These are phyloP conservation scores for Backusella macrospora DNA, from an alignment of 192 early-diverging fungal genomes.

Conservation along the genomic window DNA sequence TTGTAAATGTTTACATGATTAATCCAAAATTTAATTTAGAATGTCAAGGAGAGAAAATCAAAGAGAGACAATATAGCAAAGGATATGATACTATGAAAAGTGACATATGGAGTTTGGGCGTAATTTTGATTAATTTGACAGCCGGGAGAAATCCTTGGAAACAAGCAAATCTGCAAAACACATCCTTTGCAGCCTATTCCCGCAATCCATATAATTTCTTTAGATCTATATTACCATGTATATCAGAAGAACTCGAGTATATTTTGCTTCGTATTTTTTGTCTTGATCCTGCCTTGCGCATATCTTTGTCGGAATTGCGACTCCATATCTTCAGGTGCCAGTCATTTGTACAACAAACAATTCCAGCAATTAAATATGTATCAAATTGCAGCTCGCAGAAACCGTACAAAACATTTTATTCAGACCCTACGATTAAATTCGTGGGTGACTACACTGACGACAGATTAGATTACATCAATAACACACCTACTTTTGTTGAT, in stretches of 20 bases:
- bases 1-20: not conserved
- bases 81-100: slow-evolving; percentile 56
- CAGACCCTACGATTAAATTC: slow-evolving; percentile 9
- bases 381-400: slow-evolving; percentile 6
- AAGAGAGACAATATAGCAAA: slow-evolving; percentile 45
- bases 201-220: slow-evolving; percentile 62
- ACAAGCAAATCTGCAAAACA: slow-evolving; percentile 66
- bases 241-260: slow-evolving; percentile 64
- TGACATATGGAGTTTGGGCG: slow-evolving; percentile 94
- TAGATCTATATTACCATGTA: slow-evolving; percentile 52
- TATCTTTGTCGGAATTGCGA: slow-evolving; percentile 45
- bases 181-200: slow-evolving; percentile 57
- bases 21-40: slow-evolving; percentile 40
- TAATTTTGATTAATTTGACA: slow-evolving; percentile 85
- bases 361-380: slow-evolving; percentile 16
- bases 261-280: slow-evolving; percentile 53
- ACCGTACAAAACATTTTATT: slow-evolving; percentile 11
- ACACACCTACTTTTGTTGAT: not conserved
- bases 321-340: slow-evolving; percentile 24
- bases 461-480: slow-evolving; percentile 1
- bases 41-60: slow-evolving; percentile 51
- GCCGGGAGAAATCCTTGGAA: slow-evolving; percentile 82
- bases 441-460: slow-evolving; percentile 2
- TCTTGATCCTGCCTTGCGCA: slow-evolving; percentile 48
- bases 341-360: slow-evolving; percentile 19